Conservation (phyloP, 1,284 basidiomycete species). For the Ustilago bromivora region DNA sequence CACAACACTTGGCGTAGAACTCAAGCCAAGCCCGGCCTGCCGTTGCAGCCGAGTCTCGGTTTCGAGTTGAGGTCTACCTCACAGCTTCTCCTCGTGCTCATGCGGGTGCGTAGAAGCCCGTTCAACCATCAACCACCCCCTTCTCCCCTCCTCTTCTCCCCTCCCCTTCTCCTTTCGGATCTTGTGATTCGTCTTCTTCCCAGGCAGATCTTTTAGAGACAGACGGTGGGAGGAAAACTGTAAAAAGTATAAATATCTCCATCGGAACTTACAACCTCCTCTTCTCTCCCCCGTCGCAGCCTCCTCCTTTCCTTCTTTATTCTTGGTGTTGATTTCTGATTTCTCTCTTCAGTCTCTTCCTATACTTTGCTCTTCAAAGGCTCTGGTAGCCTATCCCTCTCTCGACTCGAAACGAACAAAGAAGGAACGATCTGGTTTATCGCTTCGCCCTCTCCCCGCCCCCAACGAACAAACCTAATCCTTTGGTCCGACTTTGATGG, state of each 20-base stretch:
- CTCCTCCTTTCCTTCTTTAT: slow-evolving; percentile 8
- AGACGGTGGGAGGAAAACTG: background rate
- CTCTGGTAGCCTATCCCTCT: slow-evolving; percentile 38
- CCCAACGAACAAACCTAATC: background rate
- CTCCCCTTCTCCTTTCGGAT: background rate
- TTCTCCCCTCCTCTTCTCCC: slow-evolving; percentile 4
- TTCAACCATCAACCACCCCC: slow-evolving; percentile 12
- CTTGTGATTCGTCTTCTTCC: background rate
- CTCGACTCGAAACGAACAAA: slow-evolving; percentile 2
- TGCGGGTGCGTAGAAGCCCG: slow-evolving; percentile 19
- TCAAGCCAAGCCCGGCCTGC: background rate
- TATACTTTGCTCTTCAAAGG: slow-evolving; percentile 16
- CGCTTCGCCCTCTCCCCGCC: background rate
- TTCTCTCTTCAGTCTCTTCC: slow-evolving; percentile 16
- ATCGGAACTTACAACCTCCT: background rate
- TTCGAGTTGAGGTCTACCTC: slow-evolving; percentile 4
- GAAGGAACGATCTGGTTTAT: slow-evolving; percentile 26
- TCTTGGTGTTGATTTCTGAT: slow-evolving; percentile 24
- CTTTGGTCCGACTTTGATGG: slow-evolving; percentile 37
- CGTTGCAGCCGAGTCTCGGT: background rate
- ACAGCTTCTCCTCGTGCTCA: too few relatives aligned
- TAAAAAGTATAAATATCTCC: slow-evolving; percentile 28
- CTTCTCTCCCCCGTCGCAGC: slow-evolving; percentile 20
- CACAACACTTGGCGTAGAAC: background rate
- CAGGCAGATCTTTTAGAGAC: background rate